Percentiles rank a stretch among this genome's conserved stretches.
phyloP scores from a whole-genome alignment of 2,329 filamentous ascomycete species.

The Myriosclerotinia duriaeana region DNA sequence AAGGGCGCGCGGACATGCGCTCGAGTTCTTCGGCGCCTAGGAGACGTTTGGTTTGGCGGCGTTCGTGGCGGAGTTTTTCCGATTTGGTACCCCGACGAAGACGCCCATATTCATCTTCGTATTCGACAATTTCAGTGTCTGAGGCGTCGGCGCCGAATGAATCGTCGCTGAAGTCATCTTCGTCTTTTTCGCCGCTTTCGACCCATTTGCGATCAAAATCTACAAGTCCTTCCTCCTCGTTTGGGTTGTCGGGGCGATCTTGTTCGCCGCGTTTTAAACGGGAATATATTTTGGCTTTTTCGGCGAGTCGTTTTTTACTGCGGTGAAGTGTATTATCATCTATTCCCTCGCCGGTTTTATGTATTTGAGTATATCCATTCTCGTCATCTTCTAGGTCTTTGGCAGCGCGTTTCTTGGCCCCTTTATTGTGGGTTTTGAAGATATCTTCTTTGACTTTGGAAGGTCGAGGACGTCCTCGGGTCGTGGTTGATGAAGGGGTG shows the following conservation, averaged over 20 bases:
- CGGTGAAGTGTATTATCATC: slow-evolving; percentile 58
- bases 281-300: slow-evolving; percentile 84
- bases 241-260: slow-evolving; percentile 56
- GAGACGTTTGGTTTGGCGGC: slow-evolving; percentile 52
- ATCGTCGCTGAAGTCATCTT: slow-evolving; percentile 6
- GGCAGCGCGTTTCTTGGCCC: slow-evolving; percentile 60
- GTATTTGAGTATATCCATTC: slow-evolving; percentile 59
- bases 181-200: slow-evolving; percentile 51
- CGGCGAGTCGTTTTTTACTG: slow-evolving; percentile 79
- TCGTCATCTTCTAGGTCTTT: slow-evolving; percentile 54
- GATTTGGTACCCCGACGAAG: slow-evolving; percentile 68
- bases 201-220: slow-evolving; percentile 98
- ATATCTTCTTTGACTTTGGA: slow-evolving; percentile 64
- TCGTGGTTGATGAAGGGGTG: slow-evolving; percentile 43
- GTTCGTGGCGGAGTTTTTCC: slow-evolving; percentile 64
- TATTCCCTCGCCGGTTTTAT: slow-evolving; percentile 43
- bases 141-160: slow-evolving; percentile 43
- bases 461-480: slow-evolving; percentile 53
- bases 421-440: slow-evolving; percentile 65
- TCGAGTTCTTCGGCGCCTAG: slow-evolving; percentile 62
- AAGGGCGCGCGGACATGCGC: slow-evolving; percentile 66
- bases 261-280: slow-evolving; percentile 90
- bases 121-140: slow-evolving; percentile 69
- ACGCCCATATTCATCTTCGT: slow-evolving; percentile 90
- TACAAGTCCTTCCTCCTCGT: slow-evolving; percentile 62